Base-by-base conservation (phyloP, 257 asterid species). In the Gentiana macrophylla region DNA sequence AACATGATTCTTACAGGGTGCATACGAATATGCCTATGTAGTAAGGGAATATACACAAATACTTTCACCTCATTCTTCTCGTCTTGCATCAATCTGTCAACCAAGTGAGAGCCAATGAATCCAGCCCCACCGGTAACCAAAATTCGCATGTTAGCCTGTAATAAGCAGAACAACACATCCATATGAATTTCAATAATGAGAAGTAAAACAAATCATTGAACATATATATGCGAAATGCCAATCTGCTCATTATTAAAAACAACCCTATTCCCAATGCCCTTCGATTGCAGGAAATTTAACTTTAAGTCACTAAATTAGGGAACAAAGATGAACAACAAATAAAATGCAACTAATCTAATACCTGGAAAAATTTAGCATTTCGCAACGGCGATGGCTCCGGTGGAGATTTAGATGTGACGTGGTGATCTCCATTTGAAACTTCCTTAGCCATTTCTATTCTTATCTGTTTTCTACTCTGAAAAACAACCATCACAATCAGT, bases 81-180 rank as follows among this genome's bases (percentile, higher is more conserved):
- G 59, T 92, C 81, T 76, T 81, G 72, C 99, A 92, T 85, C 66
- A 92, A 80, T 61, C 65, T 92, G 74, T 92, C 99, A 52, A 92
- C 97, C 52, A 92, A 74, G 84, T 92, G 99, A 76, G 99, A 92
- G 49, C 98, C 98, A 48, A 91, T 91, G 80, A 91, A 91, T 75
- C 98, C 96, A 78, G 96, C 96, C 65, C 99, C 99, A 62, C 99
- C 99, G 53, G 99, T 92, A 54, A 92, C 83, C 74, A 92, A 74
- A 67, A 92, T 92, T 61, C 99, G 83, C 97, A 83, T 85, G 79
- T 88, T 92, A 37, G 95, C 97, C 99, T 88, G 84, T 35, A 7
- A 68, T 56, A 34, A 50, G 50, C 33, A 46, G 56, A 54, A 38
- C 67, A 41, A 5, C 5, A 41, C 46, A 41, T 5, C 46, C 6